Conservation (phyloP, 208 protist genomes). For the Trypanosoma scelopori region DNA sequence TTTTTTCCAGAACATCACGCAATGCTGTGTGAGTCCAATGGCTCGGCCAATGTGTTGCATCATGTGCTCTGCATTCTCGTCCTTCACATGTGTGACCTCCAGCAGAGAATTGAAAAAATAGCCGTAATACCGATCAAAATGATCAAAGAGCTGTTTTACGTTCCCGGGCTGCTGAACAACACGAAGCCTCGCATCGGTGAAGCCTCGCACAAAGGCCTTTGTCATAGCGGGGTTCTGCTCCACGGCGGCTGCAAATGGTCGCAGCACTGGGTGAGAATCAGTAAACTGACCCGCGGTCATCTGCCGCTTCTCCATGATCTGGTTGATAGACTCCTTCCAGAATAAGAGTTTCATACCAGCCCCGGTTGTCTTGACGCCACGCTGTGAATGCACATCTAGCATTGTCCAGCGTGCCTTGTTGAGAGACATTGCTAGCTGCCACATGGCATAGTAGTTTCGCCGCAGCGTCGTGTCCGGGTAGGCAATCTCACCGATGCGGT, state of each 20-base stretch:
- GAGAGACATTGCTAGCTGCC: conserved; percentile 78
- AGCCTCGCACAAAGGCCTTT: conserved; percentile 86
- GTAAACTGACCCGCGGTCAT: conserved; percentile 81
- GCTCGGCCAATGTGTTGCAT: conserved; percentile 87
- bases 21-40: conserved; percentile 80
- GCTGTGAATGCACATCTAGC: conserved; percentile 86
- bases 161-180: conserved; percentile 87
- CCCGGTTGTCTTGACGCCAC: conserved; percentile 85
- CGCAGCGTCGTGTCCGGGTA: conserved; percentile 56
- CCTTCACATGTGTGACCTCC: conserved; percentile 74
- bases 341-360: conserved; percentile 90
- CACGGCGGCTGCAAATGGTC: conserved; percentile 72
- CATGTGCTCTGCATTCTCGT: conserved; percentile 81
- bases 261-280: conserved; percentile 84
- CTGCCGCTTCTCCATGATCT: conserved; percentile 65
- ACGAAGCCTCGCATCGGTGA: conserved; percentile 78
- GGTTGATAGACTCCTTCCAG: conserved; percentile 79
- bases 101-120: conserved; percentile 91
- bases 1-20: conserved; percentile 92
- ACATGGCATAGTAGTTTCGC: conserved; percentile 88
- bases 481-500: conserved; percentile 75
- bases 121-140: conserved; percentile 91
- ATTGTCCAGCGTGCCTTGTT: conserved; percentile 91
- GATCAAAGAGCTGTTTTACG: conserved; percentile 88
- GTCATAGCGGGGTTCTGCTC: conserved; percentile 78